phyloP scores from a whole-genome alignment of 352 stramenopile species.

The Globisporangium solare region DNA sequence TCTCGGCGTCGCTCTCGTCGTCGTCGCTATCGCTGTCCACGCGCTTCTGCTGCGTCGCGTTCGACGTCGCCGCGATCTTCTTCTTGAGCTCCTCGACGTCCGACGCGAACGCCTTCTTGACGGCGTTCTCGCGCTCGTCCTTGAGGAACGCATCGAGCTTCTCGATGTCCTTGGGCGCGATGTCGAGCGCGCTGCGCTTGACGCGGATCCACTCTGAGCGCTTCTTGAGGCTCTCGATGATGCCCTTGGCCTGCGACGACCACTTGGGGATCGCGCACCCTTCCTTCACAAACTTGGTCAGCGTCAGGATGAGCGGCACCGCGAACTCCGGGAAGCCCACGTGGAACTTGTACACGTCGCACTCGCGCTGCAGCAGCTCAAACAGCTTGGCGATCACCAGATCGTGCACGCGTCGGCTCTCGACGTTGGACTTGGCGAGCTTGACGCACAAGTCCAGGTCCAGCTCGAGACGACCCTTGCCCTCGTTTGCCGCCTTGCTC shows the following conservation, averaged over 20 bases:
- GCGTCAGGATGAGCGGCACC: conserved; percentile 80
- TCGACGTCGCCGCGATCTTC: conserved; percentile 56
- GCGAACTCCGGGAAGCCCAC: conserved; percentile 95
- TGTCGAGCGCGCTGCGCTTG: conserved; percentile 88
- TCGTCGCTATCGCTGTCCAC: conserved; percentile 20
- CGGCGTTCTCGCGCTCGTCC: conserved; percentile 68
- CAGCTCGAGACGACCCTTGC: conserved; percentile 39
- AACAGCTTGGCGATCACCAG: conserved; percentile 90
- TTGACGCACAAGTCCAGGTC: conserved; percentile 88
- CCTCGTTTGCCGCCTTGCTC: conserved; percentile 30
- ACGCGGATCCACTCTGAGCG: conserved; percentile 79
- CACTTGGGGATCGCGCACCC: conserved; percentile 72
- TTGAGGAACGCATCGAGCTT: conserved; percentile 86
- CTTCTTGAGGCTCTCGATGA: conserved; percentile 69
- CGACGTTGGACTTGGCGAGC: conserved; percentile 87
- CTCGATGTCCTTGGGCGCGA: conserved; percentile 81
- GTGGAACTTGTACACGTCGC: conserved; percentile 95
- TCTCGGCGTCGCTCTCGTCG: conserved; percentile 38
- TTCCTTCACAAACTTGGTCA: conserved; percentile 86
- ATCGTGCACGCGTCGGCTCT: conserved; percentile 86
- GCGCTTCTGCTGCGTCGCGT: conserved; percentile 13
- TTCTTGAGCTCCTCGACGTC: conserved; percentile 61
- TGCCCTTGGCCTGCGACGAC: conserved; percentile 60
- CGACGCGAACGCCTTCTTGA: conserved; percentile 83
- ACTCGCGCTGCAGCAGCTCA: conserved; percentile 92